These are phyloP conservation scores for Fusarium staphyleae DNA, from an alignment of 2,329 filamentous ascomycete species.

Conservation along the genomic window DNA sequence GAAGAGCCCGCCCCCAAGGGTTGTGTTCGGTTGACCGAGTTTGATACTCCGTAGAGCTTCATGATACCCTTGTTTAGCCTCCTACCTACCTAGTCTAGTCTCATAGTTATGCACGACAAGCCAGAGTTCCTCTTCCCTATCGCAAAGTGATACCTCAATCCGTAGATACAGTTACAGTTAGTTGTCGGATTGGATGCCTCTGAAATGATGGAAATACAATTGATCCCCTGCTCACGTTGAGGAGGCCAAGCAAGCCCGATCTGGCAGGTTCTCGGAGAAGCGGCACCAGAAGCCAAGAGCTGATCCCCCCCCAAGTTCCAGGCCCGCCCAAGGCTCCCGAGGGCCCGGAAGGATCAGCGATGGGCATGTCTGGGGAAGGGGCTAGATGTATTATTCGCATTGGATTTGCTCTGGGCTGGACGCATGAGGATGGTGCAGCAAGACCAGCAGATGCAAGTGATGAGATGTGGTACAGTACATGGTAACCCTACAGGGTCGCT, in stretches of 20 bases:
- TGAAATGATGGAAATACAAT: not conserved
- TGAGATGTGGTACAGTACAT: too few species aligned
- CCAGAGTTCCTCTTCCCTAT: not conserved
- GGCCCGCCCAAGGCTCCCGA: not conserved
- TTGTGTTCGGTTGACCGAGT: conserved; percentile 3
- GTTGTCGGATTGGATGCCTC: conserved; percentile 1
- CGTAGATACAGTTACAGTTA: conserved; percentile 4
- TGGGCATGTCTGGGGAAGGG: not conserved
- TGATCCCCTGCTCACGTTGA: not conserved
- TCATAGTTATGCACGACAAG: not conserved
- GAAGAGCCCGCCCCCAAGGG: conserved; percentile 7
- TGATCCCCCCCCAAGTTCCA: not conserved
- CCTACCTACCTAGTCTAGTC: too few species aligned
- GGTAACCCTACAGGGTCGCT: conserved; percentile 11
- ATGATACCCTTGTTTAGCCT: conserved; percentile 10
- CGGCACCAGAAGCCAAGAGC: conserved; percentile 19
- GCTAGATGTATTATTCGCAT: conserved; percentile 23
- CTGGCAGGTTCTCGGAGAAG: conserved; percentile 34
- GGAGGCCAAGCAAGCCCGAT: conserved; percentile 18
- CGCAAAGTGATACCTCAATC: not conserved
- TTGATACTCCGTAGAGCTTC: not conserved
- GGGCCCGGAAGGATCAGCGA: not conserved
- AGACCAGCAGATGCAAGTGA: conserved; percentile 15
- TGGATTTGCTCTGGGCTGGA: not conserved
- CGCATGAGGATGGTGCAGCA: not conserved